Base-by-base conservation (phyloP, 352 stramenopile genomes). In the Phytophthora sp. region DNA sequence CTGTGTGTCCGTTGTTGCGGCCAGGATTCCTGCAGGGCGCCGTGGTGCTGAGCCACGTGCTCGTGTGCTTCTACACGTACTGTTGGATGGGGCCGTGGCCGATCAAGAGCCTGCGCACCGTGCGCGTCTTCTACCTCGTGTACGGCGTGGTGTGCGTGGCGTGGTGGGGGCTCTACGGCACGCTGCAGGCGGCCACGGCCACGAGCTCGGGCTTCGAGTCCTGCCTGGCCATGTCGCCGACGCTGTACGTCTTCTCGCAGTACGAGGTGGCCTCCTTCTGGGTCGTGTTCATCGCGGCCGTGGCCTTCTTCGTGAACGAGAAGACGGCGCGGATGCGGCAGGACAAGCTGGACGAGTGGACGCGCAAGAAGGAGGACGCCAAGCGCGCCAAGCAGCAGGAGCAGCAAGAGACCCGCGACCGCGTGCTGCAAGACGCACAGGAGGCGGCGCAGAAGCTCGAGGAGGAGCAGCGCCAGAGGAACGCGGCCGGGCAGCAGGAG, bases 161-260 rank as follows among this genome's bases (percentile, higher is more conserved):
- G n/a, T 91, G 82, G 82, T 91, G 79, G 79, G 82, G 79, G 0
- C 52, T 84, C 48, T 91, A 85, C 56, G 82, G 82, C 26, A 89
- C 82, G 23, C 54, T 85, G 7, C 72, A 91, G 51, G 77, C 79
- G 5, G 76, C 57, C 23, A 82, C 65, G 1, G 82, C 82, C 23
- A 91, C 82, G 3, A 83, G 62, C 28, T 83, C 74, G 2, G 82
- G 82, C 18, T 88, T 89, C 42, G 57, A 91, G 62, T 89, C 82
- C 8, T 91, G 82, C 52, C 57, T 91, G n/a, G 70, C 76, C 20
- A 87, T 72, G 43, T 88, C 82, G 2, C 79, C 82, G n/a, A 72
- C 78, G 34, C 66, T 91, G 2, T 91, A 87, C 46, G 62, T 89
- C 49, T 76, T 91, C 62, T 76, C 80, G 17, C 82, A 91, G 51